A percentile compares a stretch with the other conserved stretches of the same genome.
These are phyloP conservation scores for Pseudonitzschia delicatissima DNA, from an alignment of 108 stramenopile genomes.

Conservation along the genomic window DNA sequence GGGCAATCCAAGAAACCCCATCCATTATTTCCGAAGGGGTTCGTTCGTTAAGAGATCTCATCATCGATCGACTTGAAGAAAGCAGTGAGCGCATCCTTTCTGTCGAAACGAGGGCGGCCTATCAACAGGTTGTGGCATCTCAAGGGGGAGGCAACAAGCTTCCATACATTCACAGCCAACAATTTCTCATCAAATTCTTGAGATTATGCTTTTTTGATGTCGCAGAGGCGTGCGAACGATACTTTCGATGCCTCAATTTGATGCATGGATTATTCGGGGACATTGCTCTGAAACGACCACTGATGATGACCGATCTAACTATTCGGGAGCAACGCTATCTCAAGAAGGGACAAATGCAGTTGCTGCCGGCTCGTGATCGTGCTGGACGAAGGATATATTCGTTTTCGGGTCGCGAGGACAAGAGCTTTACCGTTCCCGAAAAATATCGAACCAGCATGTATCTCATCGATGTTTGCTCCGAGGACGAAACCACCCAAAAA, in stretches of 20 bases:
- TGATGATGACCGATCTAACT: background rate
- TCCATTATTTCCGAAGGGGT: background rate
- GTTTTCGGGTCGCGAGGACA: background rate
- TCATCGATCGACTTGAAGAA: background rate
- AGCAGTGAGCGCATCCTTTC: background rate
- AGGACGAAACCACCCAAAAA: conserved; percentile 8
- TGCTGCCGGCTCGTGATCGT: conserved; percentile 3
- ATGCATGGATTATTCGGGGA: background rate
- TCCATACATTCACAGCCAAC: background rate
- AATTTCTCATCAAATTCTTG: background rate
- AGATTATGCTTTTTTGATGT: background rate
- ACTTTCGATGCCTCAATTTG: background rate
- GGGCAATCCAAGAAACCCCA: background rate
- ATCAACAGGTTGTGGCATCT: background rate
- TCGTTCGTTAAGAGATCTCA: background rate
- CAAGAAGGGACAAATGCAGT: background rate
- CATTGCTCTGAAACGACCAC: background rate
- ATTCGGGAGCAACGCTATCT: background rate
- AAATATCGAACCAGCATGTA: background rate
- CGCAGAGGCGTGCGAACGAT: background rate
- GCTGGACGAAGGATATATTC: background rate
- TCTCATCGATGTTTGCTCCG: background rate
- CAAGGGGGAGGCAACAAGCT: background rate
- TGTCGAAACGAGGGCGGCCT: background rate
- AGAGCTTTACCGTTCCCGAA: background rate